Percentiles rank a stretch among this genome's conserved stretches.
phyloP scores from a whole-genome alignment of 2,329 filamentous ascomycete species.

The Phialophora macrospora region DNA sequence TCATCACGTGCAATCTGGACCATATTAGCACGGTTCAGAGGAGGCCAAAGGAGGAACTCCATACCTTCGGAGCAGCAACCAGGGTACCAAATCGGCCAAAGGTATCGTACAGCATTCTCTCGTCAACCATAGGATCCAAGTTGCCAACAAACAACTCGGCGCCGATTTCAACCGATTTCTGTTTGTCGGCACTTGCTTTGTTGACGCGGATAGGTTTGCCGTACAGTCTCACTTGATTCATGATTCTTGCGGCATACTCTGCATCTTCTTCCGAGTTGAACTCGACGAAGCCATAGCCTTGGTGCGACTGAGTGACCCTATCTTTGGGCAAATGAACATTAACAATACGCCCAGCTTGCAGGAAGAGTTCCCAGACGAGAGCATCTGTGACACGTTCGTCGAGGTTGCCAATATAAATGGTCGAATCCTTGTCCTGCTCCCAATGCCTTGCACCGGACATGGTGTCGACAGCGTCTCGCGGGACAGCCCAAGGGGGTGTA shows the following conservation, averaged over 20 bases:
- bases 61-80: slow-evolving; percentile 81
- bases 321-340: slow-evolving; percentile 99
- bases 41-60: slow-evolving; percentile 19
- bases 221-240: slow-evolving; percentile 93
- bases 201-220: slow-evolving; percentile 96
- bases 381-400: slow-evolving; percentile 93
- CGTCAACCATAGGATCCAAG: slow-evolving; percentile 89
- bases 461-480: slow-evolving; percentile 14
- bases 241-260: slow-evolving; percentile 93
- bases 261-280: slow-evolving; percentile 95
- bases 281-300: slow-evolving; percentile 98
- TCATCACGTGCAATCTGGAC: slow-evolving; percentile 77
- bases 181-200: slow-evolving; percentile 91
- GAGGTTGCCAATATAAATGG: slow-evolving; percentile 97
- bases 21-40: slow-evolving; percentile 38
- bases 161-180: slow-evolving; percentile 89
- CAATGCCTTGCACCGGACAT: slow-evolving; percentile 79
- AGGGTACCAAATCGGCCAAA: slow-evolving; percentile 91
- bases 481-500: neutral
- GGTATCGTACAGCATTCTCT: slow-evolving; percentile 93
- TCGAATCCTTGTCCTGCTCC: slow-evolving; percentile 98
- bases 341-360: slow-evolving; percentile 94
- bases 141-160: slow-evolving; percentile 98
- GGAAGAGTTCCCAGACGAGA: slow-evolving; percentile 96
- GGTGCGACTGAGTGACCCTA: slow-evolving; percentile 93